Base-by-base conservation (phyloP, 352 stramenopile species). In the Thalassiosira mediterranea region DNA sequence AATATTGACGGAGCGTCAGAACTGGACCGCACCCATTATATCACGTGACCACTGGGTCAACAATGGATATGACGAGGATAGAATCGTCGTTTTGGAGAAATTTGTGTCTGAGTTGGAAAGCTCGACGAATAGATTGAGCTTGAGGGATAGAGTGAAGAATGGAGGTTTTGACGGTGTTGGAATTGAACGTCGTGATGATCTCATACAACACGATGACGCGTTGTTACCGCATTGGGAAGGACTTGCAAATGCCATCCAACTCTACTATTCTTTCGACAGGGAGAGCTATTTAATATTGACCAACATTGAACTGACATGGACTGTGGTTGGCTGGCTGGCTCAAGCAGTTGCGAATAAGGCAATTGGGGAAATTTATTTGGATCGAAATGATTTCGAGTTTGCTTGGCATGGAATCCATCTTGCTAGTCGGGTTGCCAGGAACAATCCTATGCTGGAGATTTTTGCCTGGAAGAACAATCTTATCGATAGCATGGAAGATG, bases 1-100 rank as follows among this genome's bases (percentile, higher is more conserved):
- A 15, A 54, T 54, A 26, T 11, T 54, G 47, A 29, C 21, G 23
- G 19, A 54, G 21, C 29, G 34, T 54, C 47, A 54, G 15, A 13
- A 15, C 2, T 54, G 47, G 47, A 26, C 47, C 19, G 19, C 47
- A 34, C 0, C 47, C 19, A 3, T 54, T 54, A 0, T 3, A 10
- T 3, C 47, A 1, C 11, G 34, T 2, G 21, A 34, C 7, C 11
- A 13, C 3, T 3, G 7, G 7, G 3, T 25, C 5, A 15, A 34
- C 21, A 3, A n/a, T 31, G 47, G 7, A 3, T 29, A 54, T 13
- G 11, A 1, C 5, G 19, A 31, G 21, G 19, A 54, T 15, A 26
- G 19, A 54, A 26, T 15, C n/a, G 19, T 19, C 0, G 17, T 34
- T 54, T 11, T 54, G 15, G 3, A 23, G 19, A 26, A 8, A 0